Evolutionary conservation across 2,329 filamentous ascomycete genomes (phyloP), one percentile per base, ranked within the genome.

Genomic region (Alternaria gaisen): DNA sequence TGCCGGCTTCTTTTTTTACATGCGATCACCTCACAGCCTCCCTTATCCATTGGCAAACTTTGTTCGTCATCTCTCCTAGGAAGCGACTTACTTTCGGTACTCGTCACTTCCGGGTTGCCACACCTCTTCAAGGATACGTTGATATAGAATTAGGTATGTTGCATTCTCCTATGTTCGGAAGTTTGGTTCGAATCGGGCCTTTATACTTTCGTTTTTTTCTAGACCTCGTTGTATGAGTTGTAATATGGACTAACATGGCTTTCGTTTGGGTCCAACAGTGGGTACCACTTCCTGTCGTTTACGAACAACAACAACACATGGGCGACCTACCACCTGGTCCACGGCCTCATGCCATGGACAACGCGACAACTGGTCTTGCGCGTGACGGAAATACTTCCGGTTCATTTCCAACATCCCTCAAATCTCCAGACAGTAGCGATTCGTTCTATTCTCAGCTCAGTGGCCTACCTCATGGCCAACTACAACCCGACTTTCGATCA

Each of bases 181-280:
- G 51, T 52, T 46, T 40, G 48, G 48, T 48, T 41, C 52, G 48
- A 57, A 52, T 61, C 61, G 56, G 63, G 26, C 55, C 30, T 62
- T 51, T 64, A 63, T 61, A 67, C 68, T 59, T 61, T 68, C 64
- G 63, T 64, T 70, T 66, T 70, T 66, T 66, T 66, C 59, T 61
- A 56, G 56, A 28, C 28, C 59, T 66, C 61, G 50, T 63, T 70
- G 64, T 53, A 34, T 50, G 53, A 60, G 51, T 41, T 64, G 46
- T 70, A 76, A 68, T 61, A 79, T 80, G 74, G 72, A 67, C 78
- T 80, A 71, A 80, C 70, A 80, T 80, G 77, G 67, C 77, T 63
- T 78, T 77, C 64, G 65, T 79, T 69, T 80, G 77, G 78, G 67
- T 80, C 61, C 78, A 80, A 62, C 78, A 80, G 76, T 80, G 79